Evolutionary conservation across 768 basidiomycete species (phyloP).

Genomic region (Cubamyces lactineus): DNA sequence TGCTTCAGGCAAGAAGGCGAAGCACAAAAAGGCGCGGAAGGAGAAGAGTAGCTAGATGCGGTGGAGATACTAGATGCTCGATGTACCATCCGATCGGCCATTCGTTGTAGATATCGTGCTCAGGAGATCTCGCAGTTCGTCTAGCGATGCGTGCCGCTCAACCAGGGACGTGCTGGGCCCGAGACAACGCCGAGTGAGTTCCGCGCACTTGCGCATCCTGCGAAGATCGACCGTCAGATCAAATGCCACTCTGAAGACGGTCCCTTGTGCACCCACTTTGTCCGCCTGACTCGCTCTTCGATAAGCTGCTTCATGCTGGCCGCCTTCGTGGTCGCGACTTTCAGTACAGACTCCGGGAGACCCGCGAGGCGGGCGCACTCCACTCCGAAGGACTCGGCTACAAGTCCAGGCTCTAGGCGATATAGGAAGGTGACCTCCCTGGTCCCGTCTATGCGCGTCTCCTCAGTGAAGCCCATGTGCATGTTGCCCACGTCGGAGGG

Average conservation of each 20-base stretch:
- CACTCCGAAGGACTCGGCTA: slow-evolving; percentile 86
- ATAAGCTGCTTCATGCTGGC: slow-evolving; percentile 57
- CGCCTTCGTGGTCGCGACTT: slow-evolving; percentile 56
- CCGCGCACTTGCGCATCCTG: slow-evolving; percentile 36
- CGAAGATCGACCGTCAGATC: not conserved
- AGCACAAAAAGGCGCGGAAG: slow-evolving; percentile 51
- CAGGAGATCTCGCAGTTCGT: slow-evolving; percentile 15
- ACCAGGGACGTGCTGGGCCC: not conserved
- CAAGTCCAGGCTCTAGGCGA: slow-evolving; percentile 68
- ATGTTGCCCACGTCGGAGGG: slow-evolving; percentile 69
- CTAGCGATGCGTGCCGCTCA: slow-evolving; percentile 5
- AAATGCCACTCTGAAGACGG: not conserved
- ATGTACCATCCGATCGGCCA: slow-evolving; percentile 11
- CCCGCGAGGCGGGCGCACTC: slow-evolving; percentile 91
- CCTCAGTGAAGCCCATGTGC: slow-evolving; percentile 85
- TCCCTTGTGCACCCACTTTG: slow-evolving; percentile 43
- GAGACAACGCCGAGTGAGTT: slow-evolving; percentile 30
- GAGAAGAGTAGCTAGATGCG: slow-evolving; percentile 14
- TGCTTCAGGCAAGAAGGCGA: slow-evolving; percentile 38
- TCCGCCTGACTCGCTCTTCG: slow-evolving; percentile 50
- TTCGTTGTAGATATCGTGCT: slow-evolving; percentile 10
- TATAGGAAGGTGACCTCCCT: slow-evolving; percentile 90
- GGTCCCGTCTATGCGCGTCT: slow-evolving; percentile 68
- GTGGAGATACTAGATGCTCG: not conserved
- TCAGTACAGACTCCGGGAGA: slow-evolving; percentile 70